Evolutionary conservation across 352 stramenopile species (phyloP), one percentile per base, ranked within the genome.

Genomic region (Phytophthora hybrid): DNA sequence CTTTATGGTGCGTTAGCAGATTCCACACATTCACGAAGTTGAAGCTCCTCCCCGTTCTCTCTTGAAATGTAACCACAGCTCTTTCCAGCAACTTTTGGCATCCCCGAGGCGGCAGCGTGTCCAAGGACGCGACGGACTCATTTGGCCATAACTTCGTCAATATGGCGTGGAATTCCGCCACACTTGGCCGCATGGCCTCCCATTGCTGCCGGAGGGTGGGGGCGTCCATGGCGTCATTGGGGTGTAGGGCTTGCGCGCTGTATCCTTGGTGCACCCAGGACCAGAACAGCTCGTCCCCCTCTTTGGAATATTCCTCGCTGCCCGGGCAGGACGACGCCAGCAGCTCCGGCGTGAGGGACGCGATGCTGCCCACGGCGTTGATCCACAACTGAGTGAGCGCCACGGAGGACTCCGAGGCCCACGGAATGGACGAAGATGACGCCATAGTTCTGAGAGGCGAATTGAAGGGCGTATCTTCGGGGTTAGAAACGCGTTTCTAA

Each of bases 201-300:
- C 66, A 73, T 10, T 34, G 59, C 6, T 49, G 23, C 4, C 52
- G 58, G 5, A 73, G 55, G 4, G 59, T 63, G 6, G 49, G 23
- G 8, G 11, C 18, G 21, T 54, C 37, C 44, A 52, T 34, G 16
- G 29, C 39, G 31, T 58, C 44, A 41, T 16, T 29, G 9, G 53
- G 39, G 2, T 46, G 1, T 2, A 10, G 2, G 10, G 53, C 64
- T 37, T 59, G 59, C 9, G 64, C 64, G 31, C 32, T 58, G 37
- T 60, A 71, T 19, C 56, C 53, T 19, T 70, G 63, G 21, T 59
- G 53, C 63, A 70, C 63, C 29, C 62, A n/a, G 29, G 52, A 47
- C 64, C 64, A 71, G 46, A 71, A 71, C 31, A 59, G 32, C 9
- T 60, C 56, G 16, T 39, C 64, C n/a, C 57, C 58, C 41, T 71